Evolutionary conservation across 225 moss, liverwort and hornwort genomes (phyloP).

Genomic region (Pleurozium schreberi): DNA sequence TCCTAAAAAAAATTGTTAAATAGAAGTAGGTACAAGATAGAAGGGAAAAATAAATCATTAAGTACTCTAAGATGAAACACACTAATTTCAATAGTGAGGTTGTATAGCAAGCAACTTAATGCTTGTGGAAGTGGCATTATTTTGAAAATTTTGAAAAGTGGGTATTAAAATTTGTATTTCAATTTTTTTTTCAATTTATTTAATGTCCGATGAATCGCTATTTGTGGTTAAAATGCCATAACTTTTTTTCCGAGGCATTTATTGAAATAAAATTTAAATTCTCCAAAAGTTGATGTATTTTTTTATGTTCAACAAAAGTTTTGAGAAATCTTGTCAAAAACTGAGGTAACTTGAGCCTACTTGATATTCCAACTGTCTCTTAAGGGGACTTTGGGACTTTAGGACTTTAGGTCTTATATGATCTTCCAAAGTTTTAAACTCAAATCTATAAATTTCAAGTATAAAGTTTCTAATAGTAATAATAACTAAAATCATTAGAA

Average conservation of each 20-base stretch:
- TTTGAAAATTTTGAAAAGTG: too few species aligned
- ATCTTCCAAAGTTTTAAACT: rapidly evolving
- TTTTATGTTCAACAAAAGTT: neutral
- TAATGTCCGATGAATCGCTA: neutral
- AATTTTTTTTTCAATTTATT: rapidly evolving
- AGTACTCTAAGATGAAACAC: neutral
- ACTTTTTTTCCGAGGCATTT: rapidly evolving
- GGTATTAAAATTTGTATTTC: neutral
- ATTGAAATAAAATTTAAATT: neutral
- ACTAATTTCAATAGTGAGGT: neutral
- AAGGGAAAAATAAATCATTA: too few species aligned
- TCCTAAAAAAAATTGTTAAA: neutral
- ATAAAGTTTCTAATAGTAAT: neutral
- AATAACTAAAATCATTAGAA: neutral
- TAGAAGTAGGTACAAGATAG: rapidly evolving
- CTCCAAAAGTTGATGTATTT: neutral
- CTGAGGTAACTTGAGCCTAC: rapidly evolving
- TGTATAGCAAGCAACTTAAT: neutral
- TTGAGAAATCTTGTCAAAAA: neutral
- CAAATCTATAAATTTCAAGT: neutral
- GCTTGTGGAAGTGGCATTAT: rapidly evolving
- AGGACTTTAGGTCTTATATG: neutral
- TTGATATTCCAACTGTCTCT: rapidly evolving
- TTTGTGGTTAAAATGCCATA: neutral
- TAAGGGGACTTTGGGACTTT: too few species aligned